These are phyloP conservation scores for Begonia fuchsioides DNA, from an alignment of 306 rosid species.

Conservation along the genomic window DNA sequence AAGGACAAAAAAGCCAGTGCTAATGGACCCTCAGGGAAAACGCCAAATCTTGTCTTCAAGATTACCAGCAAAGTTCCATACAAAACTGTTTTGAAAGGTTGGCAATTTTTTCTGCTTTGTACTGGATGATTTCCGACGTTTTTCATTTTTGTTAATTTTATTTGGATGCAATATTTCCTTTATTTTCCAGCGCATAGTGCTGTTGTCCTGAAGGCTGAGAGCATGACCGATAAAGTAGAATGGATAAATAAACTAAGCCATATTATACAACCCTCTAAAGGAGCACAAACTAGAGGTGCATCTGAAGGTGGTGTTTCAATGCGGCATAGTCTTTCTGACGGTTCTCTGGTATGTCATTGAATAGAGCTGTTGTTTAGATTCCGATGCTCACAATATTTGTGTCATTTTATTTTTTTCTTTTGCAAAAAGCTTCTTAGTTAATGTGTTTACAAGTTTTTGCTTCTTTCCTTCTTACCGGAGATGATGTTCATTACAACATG, in stretches of 20 bases:
- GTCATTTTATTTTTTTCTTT: background rate
- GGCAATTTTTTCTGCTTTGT: background rate
- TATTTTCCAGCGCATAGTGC: conserved; percentile 66
- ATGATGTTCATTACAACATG: no score
- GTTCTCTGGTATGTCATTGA: conserved; percentile 65
- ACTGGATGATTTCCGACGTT: background rate
- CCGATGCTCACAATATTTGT: background rate
- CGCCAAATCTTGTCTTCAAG: conserved; percentile 51
- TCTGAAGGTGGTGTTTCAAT: conserved; percentile 45
- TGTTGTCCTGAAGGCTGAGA: conserved; percentile 85
- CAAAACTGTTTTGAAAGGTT: conserved; percentile 89
- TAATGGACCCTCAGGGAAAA: conserved; percentile 59
- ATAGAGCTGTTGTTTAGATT: no score
- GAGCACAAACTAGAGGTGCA: conserved; percentile 40
- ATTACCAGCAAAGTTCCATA: conserved; percentile 79
- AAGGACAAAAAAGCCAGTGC: conserved; percentile 83
- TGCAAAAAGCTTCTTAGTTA: background rate
- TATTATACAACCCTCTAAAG: conserved; percentile 65
- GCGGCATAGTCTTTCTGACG: conserved; percentile 86
- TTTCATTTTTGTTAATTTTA: background rate
- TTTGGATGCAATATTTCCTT: conserved; percentile 1
- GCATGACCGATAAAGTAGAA: conserved; percentile 57
- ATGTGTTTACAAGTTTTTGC: no score
- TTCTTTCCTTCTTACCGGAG: no score
- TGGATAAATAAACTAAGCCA: conserved; percentile 70